phyloP scores from a whole-genome alignment of 78 protist species.

The Capsaspora owczarzaki region DNA sequence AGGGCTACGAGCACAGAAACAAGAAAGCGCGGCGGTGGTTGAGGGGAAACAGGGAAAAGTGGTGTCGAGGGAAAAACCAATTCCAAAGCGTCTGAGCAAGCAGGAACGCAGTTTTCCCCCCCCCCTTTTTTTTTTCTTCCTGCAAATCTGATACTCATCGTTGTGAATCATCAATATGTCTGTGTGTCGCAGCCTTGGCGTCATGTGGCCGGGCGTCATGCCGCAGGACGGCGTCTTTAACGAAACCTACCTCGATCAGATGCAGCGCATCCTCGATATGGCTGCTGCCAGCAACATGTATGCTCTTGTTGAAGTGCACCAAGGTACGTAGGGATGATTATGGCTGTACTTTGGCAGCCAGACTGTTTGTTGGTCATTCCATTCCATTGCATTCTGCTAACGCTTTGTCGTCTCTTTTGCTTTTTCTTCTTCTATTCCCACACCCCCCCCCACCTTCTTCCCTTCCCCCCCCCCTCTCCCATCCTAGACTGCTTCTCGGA shows the following conservation, averaged over 20 bases:
- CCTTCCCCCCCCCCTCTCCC: background rate
- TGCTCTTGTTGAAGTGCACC: conserved; percentile 29
- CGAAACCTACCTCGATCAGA: conserved; percentile 39
- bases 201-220: conserved; percentile 76
- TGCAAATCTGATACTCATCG: background rate
- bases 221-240: conserved; percentile 41
- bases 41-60: too few relatives aligned
- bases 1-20: too few relatives aligned
- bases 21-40: too few relatives aligned
- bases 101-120: too few relatives aligned
- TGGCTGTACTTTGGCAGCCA: background rate
- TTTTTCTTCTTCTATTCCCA: background rate
- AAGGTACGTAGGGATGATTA: background rate
- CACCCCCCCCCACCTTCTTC: conserved; percentile 4
- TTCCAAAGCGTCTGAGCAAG: too few relatives aligned
- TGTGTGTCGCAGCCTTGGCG: conserved; percentile 52
- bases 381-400: conserved; percentile 46
- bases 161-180: background rate
- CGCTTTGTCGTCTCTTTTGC: background rate
- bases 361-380: conserved; percentile 30
- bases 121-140: background rate
- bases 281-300: conserved; percentile 44
- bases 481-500: background rate
- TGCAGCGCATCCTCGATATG: conserved; percentile 27
- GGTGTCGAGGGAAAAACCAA: too few relatives aligned